Conservation (phyloP, 306 rosid species). For the Lathyrus sativus region DNA sequence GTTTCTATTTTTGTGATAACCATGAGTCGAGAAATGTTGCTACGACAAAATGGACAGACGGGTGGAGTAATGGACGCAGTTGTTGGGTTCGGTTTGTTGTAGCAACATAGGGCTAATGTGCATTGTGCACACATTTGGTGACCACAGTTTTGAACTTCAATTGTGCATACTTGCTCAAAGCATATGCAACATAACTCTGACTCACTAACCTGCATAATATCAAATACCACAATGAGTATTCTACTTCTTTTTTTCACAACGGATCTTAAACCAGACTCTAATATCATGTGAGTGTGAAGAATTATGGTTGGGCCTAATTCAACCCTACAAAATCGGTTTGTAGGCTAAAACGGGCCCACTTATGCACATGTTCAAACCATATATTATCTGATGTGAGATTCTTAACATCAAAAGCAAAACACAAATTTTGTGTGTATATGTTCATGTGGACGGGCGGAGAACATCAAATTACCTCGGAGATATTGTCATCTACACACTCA, state of each 20-base stretch:
- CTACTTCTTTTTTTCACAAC: background rate
- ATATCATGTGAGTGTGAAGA: too few species aligned
- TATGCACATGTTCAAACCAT: too few species aligned
- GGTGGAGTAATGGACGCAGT: conserved; percentile 74
- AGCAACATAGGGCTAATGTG: conserved; percentile 90
- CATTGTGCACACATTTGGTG: conserved; percentile 99
- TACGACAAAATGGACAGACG: conserved; percentile 94
- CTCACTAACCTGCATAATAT: conserved; percentile 76
- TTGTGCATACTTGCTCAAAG: conserved; percentile 88
- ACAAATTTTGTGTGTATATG: background rate
- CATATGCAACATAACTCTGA: conserved; percentile 89
- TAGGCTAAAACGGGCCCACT: too few species aligned
- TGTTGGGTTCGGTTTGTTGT: conserved; percentile 86
- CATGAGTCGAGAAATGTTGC: conserved; percentile 59
- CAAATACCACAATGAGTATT: conserved; percentile 30
- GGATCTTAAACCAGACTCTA: too few species aligned
- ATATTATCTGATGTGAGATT: too few species aligned
- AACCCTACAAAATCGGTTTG: too few species aligned
- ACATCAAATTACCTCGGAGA: conserved; percentile 62
- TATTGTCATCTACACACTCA: conserved; percentile 53
- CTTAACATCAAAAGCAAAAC: background rate
- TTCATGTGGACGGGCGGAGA: background rate
- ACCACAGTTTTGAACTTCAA: conserved; percentile 90
- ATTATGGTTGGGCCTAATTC: too few species aligned
- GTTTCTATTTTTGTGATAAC: conserved; percentile 58